Evolutionary conservation across 306 rosid genomes (phyloP).

Genomic region (Medicago lupulina): DNA sequence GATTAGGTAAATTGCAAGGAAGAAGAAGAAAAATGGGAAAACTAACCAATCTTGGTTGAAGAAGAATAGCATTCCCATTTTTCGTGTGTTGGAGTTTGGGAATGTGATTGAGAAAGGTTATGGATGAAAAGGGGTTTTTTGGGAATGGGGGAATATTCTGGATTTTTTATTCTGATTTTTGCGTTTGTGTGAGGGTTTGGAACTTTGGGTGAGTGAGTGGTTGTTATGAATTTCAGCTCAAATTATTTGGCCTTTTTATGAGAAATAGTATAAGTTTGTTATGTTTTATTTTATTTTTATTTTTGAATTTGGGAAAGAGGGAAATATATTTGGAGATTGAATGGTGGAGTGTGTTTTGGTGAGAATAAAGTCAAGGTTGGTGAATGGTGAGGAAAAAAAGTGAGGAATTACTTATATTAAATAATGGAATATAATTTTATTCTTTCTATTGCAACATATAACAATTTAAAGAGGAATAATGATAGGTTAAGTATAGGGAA

Average conservation of each 20-base stretch:
- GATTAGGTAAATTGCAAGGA: slow-evolving; percentile 54
- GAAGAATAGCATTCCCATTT: slow-evolving; percentile 25
- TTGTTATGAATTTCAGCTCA: neutral
- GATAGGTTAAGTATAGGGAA: too few species aligned
- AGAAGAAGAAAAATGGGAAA: slow-evolving; percentile 59
- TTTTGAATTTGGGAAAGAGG: slow-evolving; percentile 1
- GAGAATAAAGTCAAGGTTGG: neutral
- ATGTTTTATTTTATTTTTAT: neutral
- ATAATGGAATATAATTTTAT: too few species aligned
- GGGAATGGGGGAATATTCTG: slow-evolving; percentile 16
- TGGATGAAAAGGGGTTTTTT: neutral
- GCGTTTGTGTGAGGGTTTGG: neutral
- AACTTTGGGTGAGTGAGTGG: slow-evolving; percentile 1
- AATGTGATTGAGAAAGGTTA: neutral
- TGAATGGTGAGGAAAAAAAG: too few species aligned
- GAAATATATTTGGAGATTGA: neutral
- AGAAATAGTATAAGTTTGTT: neutral
- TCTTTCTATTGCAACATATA: too few species aligned
- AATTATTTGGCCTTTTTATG: neutral
- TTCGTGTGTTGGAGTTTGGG: neutral
- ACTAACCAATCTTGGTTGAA: neutral
- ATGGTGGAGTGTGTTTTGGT: neutral
- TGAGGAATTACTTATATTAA: too few species aligned
- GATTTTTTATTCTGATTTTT: slow-evolving; percentile 19
- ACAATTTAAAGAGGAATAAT: too few species aligned